Evolutionary conservation across 2,329 filamentous ascomycete genomes (phyloP).

Genomic region (Pestalotiopsis sp.): DNA sequence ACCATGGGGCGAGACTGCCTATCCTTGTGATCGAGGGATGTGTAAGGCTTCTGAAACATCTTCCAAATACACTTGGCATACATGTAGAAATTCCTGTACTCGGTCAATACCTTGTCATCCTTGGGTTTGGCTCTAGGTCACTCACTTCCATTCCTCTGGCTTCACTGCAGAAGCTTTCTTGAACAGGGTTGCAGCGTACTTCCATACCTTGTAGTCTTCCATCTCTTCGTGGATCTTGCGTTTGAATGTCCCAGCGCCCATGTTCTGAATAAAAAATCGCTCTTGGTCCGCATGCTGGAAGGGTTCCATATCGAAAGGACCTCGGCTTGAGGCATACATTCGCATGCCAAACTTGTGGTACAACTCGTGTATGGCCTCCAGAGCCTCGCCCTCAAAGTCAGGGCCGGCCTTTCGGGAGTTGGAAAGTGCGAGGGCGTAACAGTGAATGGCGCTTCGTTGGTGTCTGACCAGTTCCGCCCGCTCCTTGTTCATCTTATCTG

Average conservation of each 20-base stretch:
- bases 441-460: slow-evolving; percentile 82
- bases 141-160: slow-evolving; percentile 59
- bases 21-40: slow-evolving; percentile 48
- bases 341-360: slow-evolving; percentile 65
- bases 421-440: slow-evolving; percentile 66
- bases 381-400: slow-evolving; percentile 44
- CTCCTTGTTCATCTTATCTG: slow-evolving; percentile 88
- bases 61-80: slow-evolving; percentile 66
- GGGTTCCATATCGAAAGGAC: slow-evolving; percentile 66
- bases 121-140: neutral
- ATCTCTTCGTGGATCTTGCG: slow-evolving; percentile 58
- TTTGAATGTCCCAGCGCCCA: slow-evolving; percentile 54
- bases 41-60: slow-evolving; percentile 57
- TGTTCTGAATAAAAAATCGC: slow-evolving; percentile 57
- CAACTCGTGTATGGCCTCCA: slow-evolving; percentile 58
- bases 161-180: slow-evolving; percentile 57
- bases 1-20: slow-evolving; percentile 39
- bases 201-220: slow-evolving; percentile 64
- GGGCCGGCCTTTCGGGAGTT: slow-evolving; percentile 52
- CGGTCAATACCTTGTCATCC: slow-evolving; percentile 25
- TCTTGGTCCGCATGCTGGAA: slow-evolving; percentile 61
- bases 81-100: slow-evolving; percentile 59
- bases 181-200: slow-evolving; percentile 60
- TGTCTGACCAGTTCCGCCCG: slow-evolving; percentile 73
- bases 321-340: slow-evolving; percentile 63